Evolutionary conservation across 495 filamentous ascomycete species (phyloP).

Genomic region (Neurospora sp.): DNA sequence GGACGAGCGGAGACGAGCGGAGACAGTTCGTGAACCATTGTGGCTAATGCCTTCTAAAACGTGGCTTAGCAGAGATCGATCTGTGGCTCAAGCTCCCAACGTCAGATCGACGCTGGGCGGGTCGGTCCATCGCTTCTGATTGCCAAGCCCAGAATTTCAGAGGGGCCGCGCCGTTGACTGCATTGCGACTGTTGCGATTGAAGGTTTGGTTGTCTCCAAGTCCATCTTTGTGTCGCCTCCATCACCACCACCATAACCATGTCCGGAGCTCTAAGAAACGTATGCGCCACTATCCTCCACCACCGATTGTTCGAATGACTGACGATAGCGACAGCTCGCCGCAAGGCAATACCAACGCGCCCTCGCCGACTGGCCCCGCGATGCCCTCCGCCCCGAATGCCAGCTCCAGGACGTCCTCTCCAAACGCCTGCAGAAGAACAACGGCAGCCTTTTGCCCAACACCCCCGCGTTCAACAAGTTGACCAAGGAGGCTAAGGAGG

Average conservation of each 20-base stretch:
- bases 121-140: neutral
- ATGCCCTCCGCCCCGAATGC: slow-evolving; percentile 65
- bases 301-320: too few species aligned
- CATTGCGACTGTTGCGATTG: neutral
- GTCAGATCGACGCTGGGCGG: neutral
- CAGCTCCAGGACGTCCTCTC: slow-evolving; percentile 64
- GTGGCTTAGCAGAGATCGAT: neutral
- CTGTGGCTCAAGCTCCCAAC: neutral
- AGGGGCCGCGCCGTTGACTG: neutral
- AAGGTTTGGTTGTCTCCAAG: neutral
- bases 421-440: slow-evolving; percentile 40
- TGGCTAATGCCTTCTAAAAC: neutral
- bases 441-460: slow-evolving; percentile 38
- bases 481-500: slow-evolving; percentile 14
- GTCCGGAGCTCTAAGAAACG: slow-evolving; percentile 9
- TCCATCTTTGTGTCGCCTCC: neutral
- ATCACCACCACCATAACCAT: slow-evolving; percentile 8
- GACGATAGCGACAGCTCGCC: slow-evolving; percentile 3
- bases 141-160: neutral
- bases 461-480: neutral
- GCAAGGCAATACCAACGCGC: slow-evolving; percentile 44
- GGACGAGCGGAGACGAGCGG: neutral
- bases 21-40: neutral
- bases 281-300: neutral
- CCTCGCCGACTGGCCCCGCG: slow-evolving; percentile 67